Base-by-base conservation (phyloP, 73 alveolate genomes). In the Paramecium octaurelia region DNA sequence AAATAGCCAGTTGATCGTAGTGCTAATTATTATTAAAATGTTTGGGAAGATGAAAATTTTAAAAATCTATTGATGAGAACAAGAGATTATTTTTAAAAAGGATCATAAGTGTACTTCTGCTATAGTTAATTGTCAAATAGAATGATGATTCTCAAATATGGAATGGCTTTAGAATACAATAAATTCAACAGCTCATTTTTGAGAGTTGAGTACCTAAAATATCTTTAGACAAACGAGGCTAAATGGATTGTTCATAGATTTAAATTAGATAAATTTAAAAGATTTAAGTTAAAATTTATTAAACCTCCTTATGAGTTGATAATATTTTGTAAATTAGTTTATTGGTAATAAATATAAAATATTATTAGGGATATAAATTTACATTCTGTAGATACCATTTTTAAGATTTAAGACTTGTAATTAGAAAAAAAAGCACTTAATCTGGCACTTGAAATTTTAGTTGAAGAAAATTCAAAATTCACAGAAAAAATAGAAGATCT, bases 91-190 rank as follows among this genome's bases (percentile, higher is more conserved):
- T 89, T 71, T 59, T 70, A 69, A 71, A 89, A 89, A 27, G 92
- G 92, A 46, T 46, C 92, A 3, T 43, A 89, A 71, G 94, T 89
- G 23, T 89, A 89, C 31, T 89, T 89, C 20, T 89, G 85, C 48
- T 89, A 89, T 44, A 64, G 88, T 27, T 18, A 64, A 44, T 42
- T 70, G 46, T 64, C 94, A 14, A 89, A 89, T 71, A 89, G 94
- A 71, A 20, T 27, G 40, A 42, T 89, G 71, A 38, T 89, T 3
- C 58, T 77, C n/a, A 89, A 64, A 70, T 89, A 89, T 71, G 94
- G 94, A 2, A 42, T 89, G 58, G 92, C 94, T 20, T 89, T 89
- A n/a, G 94, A 89, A 44, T 89, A 14, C 75, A 89, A 89, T 71
- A 40, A 71, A 70, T 89, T 40, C 48, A 88, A 89, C 43, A 38